These are phyloP conservation scores for Dactylellina haptotyla DNA, from an alignment of 2,329 filamentous ascomycete species.

Conservation along the genomic window DNA sequence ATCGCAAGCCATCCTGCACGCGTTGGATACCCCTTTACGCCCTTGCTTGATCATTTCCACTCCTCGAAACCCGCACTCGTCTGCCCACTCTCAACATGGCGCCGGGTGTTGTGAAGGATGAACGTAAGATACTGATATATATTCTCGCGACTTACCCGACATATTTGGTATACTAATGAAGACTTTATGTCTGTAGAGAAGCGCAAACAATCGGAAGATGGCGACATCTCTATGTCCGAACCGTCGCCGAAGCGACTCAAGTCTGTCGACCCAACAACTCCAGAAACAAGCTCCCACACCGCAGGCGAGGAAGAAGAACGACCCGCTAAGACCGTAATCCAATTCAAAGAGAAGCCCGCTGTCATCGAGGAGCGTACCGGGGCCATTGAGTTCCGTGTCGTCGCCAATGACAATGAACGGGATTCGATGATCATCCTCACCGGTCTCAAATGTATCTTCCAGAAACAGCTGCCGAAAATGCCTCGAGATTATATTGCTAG, in stretches of 20 bases:
- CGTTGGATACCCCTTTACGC: not conserved
- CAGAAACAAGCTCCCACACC: constrained; percentile 33
- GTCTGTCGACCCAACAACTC: constrained; percentile 42
- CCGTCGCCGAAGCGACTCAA: constrained; percentile 51
- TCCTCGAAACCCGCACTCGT: not conserved
- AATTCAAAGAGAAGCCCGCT: constrained; percentile 70
- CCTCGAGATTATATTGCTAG: constrained; percentile 98
- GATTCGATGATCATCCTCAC: constrained; percentile 94
- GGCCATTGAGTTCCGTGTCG: constrained; percentile 95
- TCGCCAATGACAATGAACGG: constrained; percentile 91
- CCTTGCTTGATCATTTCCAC: not conserved
- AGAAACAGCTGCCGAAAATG: constrained; percentile 99
- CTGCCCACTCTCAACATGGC: constrained; percentile 21
- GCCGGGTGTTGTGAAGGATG: constrained; percentile 45
- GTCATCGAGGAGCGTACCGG: constrained; percentile 92
- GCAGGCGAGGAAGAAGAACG: constrained; percentile 40
- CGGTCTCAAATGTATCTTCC: constrained; percentile 95
- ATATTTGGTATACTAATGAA: constrained; percentile 3
- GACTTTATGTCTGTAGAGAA: constrained; percentile 11
- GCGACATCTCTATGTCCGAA: constrained; percentile 50
- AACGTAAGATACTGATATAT: constrained; percentile 21
- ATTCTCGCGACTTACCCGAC: not conserved
- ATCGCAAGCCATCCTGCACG: not conserved
- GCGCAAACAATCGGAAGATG: constrained; percentile 50
- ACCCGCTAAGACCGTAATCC: constrained; percentile 49